phyloP scores from a whole-genome alignment of 1,284 basidiomycete species.

The Wolfiporia cocos region DNA sequence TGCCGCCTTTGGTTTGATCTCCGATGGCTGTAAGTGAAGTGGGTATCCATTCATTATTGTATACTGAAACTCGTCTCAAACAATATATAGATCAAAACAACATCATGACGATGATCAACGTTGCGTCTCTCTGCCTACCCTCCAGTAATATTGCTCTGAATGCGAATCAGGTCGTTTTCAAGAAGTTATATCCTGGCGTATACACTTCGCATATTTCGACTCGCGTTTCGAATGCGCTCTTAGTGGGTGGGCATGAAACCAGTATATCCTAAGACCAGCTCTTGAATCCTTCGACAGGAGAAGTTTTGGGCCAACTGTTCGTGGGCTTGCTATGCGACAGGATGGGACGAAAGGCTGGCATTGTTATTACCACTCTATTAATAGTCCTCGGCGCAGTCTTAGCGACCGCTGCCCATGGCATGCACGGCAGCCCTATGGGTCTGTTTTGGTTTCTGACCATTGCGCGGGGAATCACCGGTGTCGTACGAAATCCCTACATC shows the following conservation, averaged over 20 bases:
- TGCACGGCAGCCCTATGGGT: conserved; percentile 48
- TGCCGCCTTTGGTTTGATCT: conserved; percentile 61
- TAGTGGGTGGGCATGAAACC: conserved; percentile 67
- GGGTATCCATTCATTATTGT: not conserved
- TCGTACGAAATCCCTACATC: conserved; percentile 36
- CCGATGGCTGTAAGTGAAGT: conserved; percentile 58
- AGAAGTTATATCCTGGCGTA: conserved; percentile 48
- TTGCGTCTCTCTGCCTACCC: too few relatives aligned
- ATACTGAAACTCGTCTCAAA: not conserved
- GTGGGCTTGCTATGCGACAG: conserved; percentile 71
- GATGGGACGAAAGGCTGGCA: conserved; percentile 65
- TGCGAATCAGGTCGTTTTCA: conserved; percentile 55
- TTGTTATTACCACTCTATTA: conserved; percentile 63
- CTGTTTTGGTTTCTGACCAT: conserved; percentile 78
- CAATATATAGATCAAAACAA: conserved; percentile 71
- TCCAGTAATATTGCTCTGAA: too few relatives aligned
- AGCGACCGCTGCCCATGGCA: conserved; percentile 66
- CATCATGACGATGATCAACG: conserved; percentile 61
- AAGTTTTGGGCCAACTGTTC: conserved; percentile 59
- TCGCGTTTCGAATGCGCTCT: conserved; percentile 66
- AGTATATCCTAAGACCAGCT: too few relatives aligned
- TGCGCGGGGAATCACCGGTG: conserved; percentile 65
- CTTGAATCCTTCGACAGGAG: conserved; percentile 44
- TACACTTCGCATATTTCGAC: conserved; percentile 64
- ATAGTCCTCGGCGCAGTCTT: conserved; percentile 72